phyloP scores from a whole-genome alignment of 495 filamentous ascomycete species.

The Annulohypoxylon bovei region DNA sequence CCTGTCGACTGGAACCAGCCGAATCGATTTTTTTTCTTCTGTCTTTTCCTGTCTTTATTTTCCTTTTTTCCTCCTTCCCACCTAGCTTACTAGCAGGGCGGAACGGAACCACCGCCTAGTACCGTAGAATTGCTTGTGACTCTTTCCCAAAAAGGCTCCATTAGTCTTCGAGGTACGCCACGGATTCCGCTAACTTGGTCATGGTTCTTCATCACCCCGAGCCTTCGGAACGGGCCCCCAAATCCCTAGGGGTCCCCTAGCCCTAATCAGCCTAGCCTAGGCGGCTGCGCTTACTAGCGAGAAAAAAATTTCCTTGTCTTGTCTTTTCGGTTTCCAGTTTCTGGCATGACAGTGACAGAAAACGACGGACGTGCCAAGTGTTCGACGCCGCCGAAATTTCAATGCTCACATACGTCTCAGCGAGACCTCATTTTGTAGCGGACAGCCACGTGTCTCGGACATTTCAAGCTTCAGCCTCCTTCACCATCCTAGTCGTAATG shows the following conservation, averaged over 20 bases:
- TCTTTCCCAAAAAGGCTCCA: neutral
- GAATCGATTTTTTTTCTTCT: conserved; percentile 10
- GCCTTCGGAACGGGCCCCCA: conserved; percentile 19
- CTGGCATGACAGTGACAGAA: neutral
- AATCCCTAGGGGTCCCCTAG: conserved; percentile 2
- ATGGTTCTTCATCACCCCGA: conserved; percentile 13
- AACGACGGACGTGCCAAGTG: conserved; percentile 32
- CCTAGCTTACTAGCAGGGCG: conserved; percentile 21
- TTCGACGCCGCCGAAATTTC: conserved; percentile 3
- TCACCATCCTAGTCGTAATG: neutral
- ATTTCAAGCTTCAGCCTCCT: conserved; percentile 36
- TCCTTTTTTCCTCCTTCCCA: conserved; percentile 29
- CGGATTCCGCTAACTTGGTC: conserved; percentile 1
- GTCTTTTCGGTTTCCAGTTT: neutral
- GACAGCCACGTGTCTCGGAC: conserved; percentile 41
- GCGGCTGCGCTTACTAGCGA: neutral
- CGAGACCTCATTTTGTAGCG: conserved; percentile 21
- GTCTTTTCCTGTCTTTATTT: conserved; percentile 28
- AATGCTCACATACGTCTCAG: conserved; percentile 8
- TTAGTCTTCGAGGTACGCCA: conserved; percentile 14
- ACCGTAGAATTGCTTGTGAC: conserved; percentile 1
- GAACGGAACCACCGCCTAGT: conserved; percentile 18
- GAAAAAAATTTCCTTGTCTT: neutral
- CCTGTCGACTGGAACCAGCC: conserved; percentile 37
- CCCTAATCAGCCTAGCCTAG: conserved; percentile 19